Base-by-base conservation (phyloP, 805 yeast genomes). In the Metschnikowia kofuensis region DNA sequence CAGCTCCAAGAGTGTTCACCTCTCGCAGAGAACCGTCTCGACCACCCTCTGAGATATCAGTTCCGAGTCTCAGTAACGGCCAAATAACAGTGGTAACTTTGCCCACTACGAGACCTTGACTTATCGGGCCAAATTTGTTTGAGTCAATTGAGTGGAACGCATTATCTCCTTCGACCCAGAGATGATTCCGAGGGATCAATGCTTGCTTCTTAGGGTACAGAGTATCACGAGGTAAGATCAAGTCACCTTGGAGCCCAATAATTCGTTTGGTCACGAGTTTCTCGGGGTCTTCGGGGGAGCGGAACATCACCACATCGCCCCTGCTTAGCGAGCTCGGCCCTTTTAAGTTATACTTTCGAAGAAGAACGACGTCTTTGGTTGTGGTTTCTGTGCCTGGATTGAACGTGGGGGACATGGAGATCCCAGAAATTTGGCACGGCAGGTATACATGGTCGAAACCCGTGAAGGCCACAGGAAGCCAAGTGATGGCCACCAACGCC, bases 81-180 rank as follows among this genome's bases (percentile, higher is more conserved):
- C 87, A 89, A 40, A 90, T 65, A 1, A 91, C 74, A 40, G 69
- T 66, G 1, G 79, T 71, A 1, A 86, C 96, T 59, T 82, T 86
- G 1, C 97, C 97, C 10, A 87, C 60, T 21, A 90, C 83, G 49
- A 92, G 68, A 0, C 92, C 96, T 35, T 82, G 77, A 13, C 96
- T 84, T 0, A 92, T 78, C 0, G 97, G 96, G 0, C 98, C 98
- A 69, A 87, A 92, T 8, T 77, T 79, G 64, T 90, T 91, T 44
- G 92, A 84, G 67, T 92, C 98, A 1, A 90, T 71, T 0, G 96
- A 85, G 59, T 85, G 92, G 49, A 70, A 69, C 13, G 80, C 66
- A 62, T 89, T 90, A 65, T 92, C 98, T 7, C 98, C 98, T 64
- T 92, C 97, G 0, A 90, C 90, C 97, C 97, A 92, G 7, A 89